Percentiles rank a stretch among this genome's conserved stretches.
These are phyloP conservation scores for Pelargonium myrrhifolium DNA, from an alignment of 441 rosid species.

Conservation along the genomic window DNA sequence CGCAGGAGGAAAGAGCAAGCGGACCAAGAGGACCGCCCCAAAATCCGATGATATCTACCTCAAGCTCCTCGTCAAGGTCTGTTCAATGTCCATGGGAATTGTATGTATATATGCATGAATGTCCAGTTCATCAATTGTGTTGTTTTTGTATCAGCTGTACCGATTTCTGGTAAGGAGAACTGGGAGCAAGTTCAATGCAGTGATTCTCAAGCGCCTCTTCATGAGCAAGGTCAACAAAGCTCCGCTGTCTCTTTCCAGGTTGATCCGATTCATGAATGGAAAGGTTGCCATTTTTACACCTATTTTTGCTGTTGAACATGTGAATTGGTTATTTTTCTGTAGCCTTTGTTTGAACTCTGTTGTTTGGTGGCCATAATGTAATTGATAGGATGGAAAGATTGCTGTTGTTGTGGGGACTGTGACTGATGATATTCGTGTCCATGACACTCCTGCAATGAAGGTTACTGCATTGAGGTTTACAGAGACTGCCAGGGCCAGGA, in stretches of 20 bases:
- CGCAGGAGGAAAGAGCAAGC: conserved; percentile 94
- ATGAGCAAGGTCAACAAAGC: conserved; percentile 94
- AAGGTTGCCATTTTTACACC: conserved; percentile 35
- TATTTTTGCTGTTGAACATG: neutral
- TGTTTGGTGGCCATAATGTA: conserved; percentile 1
- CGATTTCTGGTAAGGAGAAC: conserved; percentile 86
- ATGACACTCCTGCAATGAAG: conserved; percentile 75
- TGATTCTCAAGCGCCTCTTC: conserved; percentile 78
- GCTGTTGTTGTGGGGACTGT: conserved; percentile 83
- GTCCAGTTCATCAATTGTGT: neutral
- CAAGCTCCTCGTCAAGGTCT: conserved; percentile 60
- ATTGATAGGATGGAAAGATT: conserved; percentile 57
- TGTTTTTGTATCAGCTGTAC: conserved; percentile 40
- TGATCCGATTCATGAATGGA: conserved; percentile 43
- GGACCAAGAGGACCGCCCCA: conserved; percentile 72
- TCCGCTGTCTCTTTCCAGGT: conserved; percentile 75
- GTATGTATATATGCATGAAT: neutral
- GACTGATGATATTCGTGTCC: conserved; percentile 73
- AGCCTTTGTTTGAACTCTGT: neutral
- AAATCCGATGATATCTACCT: conserved; percentile 89
- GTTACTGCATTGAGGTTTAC: conserved; percentile 82
- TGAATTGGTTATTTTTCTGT: neutral
- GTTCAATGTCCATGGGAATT: too few species aligned
- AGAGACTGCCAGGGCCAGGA: conserved; percentile 78
- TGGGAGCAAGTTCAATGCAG: conserved; percentile 78